A percentile compares a stretch with the other conserved stretches of the same genome.
Evolutionary conservation across 352 stramenopile species (phyloP).

Genomic region (Phytophthora citricola): DNA sequence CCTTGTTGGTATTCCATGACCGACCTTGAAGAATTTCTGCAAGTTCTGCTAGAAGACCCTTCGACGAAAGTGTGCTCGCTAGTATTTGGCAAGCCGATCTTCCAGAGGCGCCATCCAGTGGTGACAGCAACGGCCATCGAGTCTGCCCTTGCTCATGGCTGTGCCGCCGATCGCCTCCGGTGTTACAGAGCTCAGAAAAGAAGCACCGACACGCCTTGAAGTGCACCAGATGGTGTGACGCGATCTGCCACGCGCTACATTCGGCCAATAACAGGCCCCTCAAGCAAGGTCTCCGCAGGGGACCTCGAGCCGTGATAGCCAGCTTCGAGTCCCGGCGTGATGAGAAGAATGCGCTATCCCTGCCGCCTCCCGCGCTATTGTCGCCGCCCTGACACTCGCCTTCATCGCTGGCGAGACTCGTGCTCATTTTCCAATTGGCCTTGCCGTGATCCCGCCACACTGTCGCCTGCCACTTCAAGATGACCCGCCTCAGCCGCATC

Average conservation of each 20-base stretch:
- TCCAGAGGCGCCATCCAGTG: conserved; percentile 1
- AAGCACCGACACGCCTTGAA: conserved; percentile 18
- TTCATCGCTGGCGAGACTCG: not conserved
- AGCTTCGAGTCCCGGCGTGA: conserved; percentile 14
- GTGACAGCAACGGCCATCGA: not conserved
- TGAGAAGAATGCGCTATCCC: conserved; percentile 14
- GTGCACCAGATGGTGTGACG: conserved; percentile 27
- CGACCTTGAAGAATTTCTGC: not conserved
- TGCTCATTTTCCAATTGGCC: conserved; percentile 29
- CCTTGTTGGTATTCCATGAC: not conserved
- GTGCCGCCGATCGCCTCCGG: conserved; percentile 17
- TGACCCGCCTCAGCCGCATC: conserved; percentile 31
- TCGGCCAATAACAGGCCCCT: conserved; percentile 17
- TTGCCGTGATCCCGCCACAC: not conserved
- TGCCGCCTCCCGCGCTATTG: not conserved
- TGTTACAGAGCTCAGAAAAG: conserved; percentile 22
- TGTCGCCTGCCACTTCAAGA: conserved; percentile 8
- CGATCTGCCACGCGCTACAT: conserved; percentile 13
- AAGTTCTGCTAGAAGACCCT: not conserved
- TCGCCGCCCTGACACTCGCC: not conserved
- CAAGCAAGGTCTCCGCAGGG: conserved; percentile 14
- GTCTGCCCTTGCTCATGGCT: conserved; percentile 1
- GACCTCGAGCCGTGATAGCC: conserved; percentile 5
- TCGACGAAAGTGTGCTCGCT: not conserved
- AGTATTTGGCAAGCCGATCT: not conserved